Evolutionary conservation across 352 stramenopile species (phyloP), one percentile per base, ranked within the genome.

Genomic region (Phytophthora tubulina): DNA sequence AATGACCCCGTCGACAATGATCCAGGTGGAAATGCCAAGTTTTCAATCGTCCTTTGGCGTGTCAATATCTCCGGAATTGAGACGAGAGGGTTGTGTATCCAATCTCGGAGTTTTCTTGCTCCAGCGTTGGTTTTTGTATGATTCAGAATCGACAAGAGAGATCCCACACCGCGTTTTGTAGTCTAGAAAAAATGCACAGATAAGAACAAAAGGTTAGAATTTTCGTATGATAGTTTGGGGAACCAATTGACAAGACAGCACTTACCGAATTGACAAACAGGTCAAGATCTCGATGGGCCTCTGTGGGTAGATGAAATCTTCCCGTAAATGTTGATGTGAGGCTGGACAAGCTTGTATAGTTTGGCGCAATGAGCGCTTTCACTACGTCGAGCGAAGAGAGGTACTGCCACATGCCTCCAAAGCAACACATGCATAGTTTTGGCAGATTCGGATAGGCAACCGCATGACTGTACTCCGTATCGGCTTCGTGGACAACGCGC

Each of bases 231-330:
- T 27, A 54, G 32, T 9, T 17, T 38, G 17, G 13, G 13, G 2
- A 42, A 46, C 1, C 21, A 35, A 5, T 50, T 30, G 15, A 9
- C 46, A 9, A 52, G 10, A 17, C 15, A 35, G 6, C 14, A 60
- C 71, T 17, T 44, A 84, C 77, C 64, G 77, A 63, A n/a, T 82
- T 84, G 39, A 76, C 58, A 39, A 84, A 84, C 1, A 84, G 59
- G 21, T 84, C 77, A 14, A 84, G 67, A 56, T 84, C 77, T 10
- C 53, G 64, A 32, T 80, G 64, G 15, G 63, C 57, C 38, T 84
- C 71, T 0, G 49, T 46, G 13, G 74, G 72, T 3, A 84, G 49
- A 9, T 55, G 44, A 17, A 81, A 81, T 36, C 38, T 55, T 15
- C 54, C 46, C 10, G 33, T 50, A 32, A 64, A 53, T 4, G 38